Evolutionary conservation across 345 rosid species (phyloP), one percentile per base, ranked within the genome.

Genomic region (Populus ilicifolia): DNA sequence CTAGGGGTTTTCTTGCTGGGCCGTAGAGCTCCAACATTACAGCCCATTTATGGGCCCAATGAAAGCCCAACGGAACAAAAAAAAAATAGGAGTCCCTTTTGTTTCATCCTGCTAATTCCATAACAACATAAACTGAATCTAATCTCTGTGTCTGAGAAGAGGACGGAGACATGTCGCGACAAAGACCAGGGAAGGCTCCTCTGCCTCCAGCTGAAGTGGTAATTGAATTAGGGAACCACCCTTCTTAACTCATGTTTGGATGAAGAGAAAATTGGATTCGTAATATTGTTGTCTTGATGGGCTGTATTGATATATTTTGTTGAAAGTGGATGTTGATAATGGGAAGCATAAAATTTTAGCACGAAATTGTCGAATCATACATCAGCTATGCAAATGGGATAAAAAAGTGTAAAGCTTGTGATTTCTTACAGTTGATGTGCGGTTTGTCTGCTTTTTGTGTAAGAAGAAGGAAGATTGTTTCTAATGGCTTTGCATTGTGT

Each of bases 151-250:
- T 48, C 2, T 33, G 56, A 72, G 75, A 59, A 70, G 69, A 70
- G 56, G 70, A 38, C 5, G 23, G 50, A 67, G 35, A 69, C 78
- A 88, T 88, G 91, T 86, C 88, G 75, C 83, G 87, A 75, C 87
- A 86, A 71, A 88, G 89, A 78, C 72, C 77, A 56, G 88, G 80
- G 73, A 87, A 87, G 71, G 81, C 82, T 65, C 71, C 74, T 27
- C 85, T 93, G 16, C 98, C 97, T 85, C 97, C 96, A 67, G 98
- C 82, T 79, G 92, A 88, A 79, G 94, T 90, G 97, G 99, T 93
- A 71, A 9, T 10, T 39, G 38, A 39, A 17, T 67, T 2, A 16
- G 44, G 8, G 9, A 6, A 6, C 13, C 33, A 65, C 5, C 41
- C 33, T 44, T 21, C 6, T 63, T 1, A 16, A 6, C 67, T 41